Evolutionary conservation across 179 eudicot genomes (phyloP), one percentile per base, ranked within the genome.

Genomic region (Amaranthus tricolor): DNA sequence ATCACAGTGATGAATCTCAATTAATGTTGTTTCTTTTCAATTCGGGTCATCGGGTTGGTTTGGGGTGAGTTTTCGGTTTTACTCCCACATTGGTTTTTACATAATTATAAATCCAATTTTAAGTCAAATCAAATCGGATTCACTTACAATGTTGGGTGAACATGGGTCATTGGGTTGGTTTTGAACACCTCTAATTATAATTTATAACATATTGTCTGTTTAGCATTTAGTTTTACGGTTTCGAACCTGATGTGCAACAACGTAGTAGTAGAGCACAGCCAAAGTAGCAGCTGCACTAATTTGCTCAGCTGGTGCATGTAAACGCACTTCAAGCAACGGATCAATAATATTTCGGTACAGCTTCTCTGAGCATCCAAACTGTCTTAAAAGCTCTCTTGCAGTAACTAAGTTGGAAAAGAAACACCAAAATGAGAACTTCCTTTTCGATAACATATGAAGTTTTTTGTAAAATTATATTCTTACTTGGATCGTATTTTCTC

Each of bases 231-330:
- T 31, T 31, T 31, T 0, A 76, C 81, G 71, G 67, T n/a, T 20
- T 70, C 75, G 72, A 67, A 90, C 93, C 96, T 90, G 96, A 76
- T 89, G 89, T 76, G 91, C 85, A 31, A 88, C 79, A 65, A 87
- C 82, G 71, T 82, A 86, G 73, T 87, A 89, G 76, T 84, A 80
- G 40, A 91, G 86, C 78, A 89, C 83, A 72, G 85, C 86, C 71
- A 91, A 81, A 67, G 91, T 88, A 75, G 93, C 93, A 66, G 96
- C 91, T 71, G 91, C 93, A 77, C 93, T 89, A 62, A 90, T 85
- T 82, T 85, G 91, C 88, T 91, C 96, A 47, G 89, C 84, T 52
- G 96, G 90, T 72, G 96, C 88, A 80, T 86, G 89, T 77, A 88
- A 88, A 63, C 89, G 82, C 71, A 88, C 91, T 85, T 84, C 88